Conservation (phyloP, 1,139 yeast species). For the Arxiozyma heterogenica region DNA sequence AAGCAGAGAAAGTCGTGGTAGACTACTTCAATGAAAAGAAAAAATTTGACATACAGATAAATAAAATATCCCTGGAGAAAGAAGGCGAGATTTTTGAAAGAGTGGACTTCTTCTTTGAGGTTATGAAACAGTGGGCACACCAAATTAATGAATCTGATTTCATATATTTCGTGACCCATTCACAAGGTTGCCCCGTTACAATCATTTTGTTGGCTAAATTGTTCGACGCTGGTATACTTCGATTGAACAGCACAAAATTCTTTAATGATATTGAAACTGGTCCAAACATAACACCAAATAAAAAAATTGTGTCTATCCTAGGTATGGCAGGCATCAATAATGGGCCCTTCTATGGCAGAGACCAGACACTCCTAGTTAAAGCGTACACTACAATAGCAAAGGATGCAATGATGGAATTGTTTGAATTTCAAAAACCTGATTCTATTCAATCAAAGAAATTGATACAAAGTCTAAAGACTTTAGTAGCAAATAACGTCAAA, state of each 20-base stretch:
- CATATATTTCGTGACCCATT: slow-evolving; percentile 82
- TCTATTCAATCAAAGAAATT: slow-evolving; percentile 65
- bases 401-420: slow-evolving; percentile 74
- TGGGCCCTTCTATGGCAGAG: slow-evolving; percentile 89
- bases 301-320: slow-evolving; percentile 57
- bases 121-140: slow-evolving; percentile 59
- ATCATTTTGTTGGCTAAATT: slow-evolving; percentile 66
- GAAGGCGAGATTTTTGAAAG: slow-evolving; percentile 86
- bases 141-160: slow-evolving; percentile 73
- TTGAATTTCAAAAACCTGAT: slow-evolving; percentile 73
- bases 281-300: slow-evolving; percentile 25
- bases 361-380: slow-evolving; percentile 70
- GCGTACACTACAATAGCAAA: slow-evolving; percentile 88
- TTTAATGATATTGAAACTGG: slow-evolving; percentile 12
- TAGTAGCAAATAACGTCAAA: slow-evolving; percentile 65
- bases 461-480: slow-evolving; percentile 53
- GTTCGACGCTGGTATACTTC: slow-evolving; percentile 58
- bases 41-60: slow-evolving; percentile 51
- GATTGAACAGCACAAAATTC: slow-evolving; percentile 19
- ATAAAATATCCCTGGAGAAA: slow-evolving; percentile 84
- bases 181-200: slow-evolving; percentile 93
- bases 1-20: slow-evolving; percentile 69
- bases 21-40: slow-evolving; percentile 57
- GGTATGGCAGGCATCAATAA: slow-evolving; percentile 95
- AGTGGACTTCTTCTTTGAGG: slow-evolving; percentile 68